Evolutionary conservation across 805 yeast species (phyloP), one percentile per base, ranked within the genome.

Genomic region (Teunomyces funiuensis): DNA sequence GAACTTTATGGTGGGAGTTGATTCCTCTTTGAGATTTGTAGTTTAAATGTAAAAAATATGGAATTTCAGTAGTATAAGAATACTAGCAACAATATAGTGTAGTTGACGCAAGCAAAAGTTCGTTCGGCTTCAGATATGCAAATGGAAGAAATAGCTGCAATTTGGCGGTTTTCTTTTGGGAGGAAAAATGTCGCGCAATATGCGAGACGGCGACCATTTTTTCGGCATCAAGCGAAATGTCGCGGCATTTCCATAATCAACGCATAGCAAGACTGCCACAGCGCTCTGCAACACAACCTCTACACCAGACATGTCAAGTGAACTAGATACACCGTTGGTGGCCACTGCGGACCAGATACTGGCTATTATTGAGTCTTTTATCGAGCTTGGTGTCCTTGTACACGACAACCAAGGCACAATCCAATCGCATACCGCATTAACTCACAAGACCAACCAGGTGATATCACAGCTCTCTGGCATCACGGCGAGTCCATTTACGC

Each of bases 331-430:
- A 42, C 57, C 62, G 6, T 46, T 58, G 40, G 46, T 43, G 10
- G 49, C 58, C 17, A 50, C 59, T 1, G 55, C 60, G 1, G 52
- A 54, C 18, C 61, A 58, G 42, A 43, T 58, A 6, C 60, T 52
- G 48, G 49, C 50, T 16, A 46, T 58, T 15, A 50, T 58, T n/a
- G 97, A 91, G 58, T 83, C 95, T 6, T 79, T 90, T 42, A 81
- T 89, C 14, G 97, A 91, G 57, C 69, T 90, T 16, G 97, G 97
- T 3, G 90, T 91, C 11, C 79, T 90, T 39, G 90, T 89, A 2
- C 96, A 93, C 61, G 99, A 91, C 63, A 88, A 84, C 58, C 90
- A 89, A 49, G 97, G 95, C 8, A 88, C 95, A 2, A 82, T 76
- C 23, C 91, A 84, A 52, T 84, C 95, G 2, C 80, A 82, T 44